phyloP scores from a whole-genome alignment of 2,329 filamentous ascomycete genomes.

The Aureobasidium namibiae region DNA sequence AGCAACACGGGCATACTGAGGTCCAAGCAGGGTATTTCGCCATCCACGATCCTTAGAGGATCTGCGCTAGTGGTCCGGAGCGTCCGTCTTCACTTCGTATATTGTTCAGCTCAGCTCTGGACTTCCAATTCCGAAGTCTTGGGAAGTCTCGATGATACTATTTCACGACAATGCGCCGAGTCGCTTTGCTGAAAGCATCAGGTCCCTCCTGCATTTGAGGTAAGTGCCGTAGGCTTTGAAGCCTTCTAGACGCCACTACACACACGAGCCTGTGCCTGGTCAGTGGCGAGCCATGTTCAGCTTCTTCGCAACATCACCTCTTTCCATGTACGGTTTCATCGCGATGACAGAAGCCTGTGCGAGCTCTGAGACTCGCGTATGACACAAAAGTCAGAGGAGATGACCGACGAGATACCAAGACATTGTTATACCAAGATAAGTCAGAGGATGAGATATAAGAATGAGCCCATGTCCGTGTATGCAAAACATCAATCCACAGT shows the following conservation, averaged over 20 bases:
- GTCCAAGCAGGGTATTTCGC: background rate
- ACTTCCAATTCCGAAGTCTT: background rate
- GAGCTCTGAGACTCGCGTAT: background rate
- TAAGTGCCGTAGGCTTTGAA: background rate
- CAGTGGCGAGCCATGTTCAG: background rate
- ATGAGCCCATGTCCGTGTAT: background rate
- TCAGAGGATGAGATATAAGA: background rate
- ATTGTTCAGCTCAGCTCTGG: conserved; percentile 8
- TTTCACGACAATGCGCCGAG: background rate
- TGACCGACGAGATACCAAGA: background rate
- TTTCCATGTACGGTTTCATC: background rate
- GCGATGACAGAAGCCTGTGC: background rate
- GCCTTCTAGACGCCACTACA: background rate
- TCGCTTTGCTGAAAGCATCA: background rate
- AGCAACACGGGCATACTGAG: background rate
- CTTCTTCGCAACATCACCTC: background rate
- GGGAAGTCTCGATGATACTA: background rate
- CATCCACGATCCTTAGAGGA: background rate
- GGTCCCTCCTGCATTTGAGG: background rate
- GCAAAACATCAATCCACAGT: background rate
- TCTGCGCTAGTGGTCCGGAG: background rate
- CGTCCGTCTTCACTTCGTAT: conserved; percentile 1
- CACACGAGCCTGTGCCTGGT: background rate
- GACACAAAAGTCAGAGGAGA: background rate
- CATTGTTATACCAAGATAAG: background rate